These are phyloP conservation scores for Gracilaria caudata DNA, from an alignment of 23 red algal genomes.

Conservation along the genomic window DNA sequence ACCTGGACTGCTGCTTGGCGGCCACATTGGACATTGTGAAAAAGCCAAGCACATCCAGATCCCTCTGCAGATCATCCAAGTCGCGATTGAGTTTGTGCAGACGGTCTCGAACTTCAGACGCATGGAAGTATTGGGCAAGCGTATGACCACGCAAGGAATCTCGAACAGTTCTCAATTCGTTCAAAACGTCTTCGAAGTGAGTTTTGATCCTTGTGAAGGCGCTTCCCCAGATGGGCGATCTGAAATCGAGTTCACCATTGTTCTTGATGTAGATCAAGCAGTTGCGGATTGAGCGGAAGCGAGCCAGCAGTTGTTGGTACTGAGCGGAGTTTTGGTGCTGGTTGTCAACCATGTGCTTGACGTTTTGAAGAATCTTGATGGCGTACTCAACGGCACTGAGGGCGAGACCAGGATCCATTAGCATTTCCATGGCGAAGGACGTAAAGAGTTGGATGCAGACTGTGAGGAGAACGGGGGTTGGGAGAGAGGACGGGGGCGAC, in stretches of 20 bases:
- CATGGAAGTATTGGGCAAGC: neutral
- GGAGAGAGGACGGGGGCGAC: neutral
- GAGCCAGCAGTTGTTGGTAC: conserved; percentile 17
- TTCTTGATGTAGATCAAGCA: neutral
- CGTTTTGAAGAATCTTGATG: neutral
- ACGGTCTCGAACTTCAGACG: neutral
- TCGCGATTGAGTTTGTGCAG: neutral
- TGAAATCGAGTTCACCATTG: neutral
- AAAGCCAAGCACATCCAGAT: conserved; percentile 37
- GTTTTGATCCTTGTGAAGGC: conserved; percentile 14
- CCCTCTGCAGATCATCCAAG: conserved; percentile 11
- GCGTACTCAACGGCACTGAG: conserved; percentile 40
- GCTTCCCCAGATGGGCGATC: conserved; percentile 22
- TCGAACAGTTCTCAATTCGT: neutral
- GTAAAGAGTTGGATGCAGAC: too few species aligned
- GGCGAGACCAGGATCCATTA: neutral
- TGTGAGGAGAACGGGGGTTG: too few species aligned
- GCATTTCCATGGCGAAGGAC: neutral
- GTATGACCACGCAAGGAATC: neutral
- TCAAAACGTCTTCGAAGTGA: conserved; percentile 12
- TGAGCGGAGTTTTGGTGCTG: conserved; percentile 26
- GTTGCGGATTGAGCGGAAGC: conserved; percentile 28
- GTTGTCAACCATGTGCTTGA: conserved; percentile 15
- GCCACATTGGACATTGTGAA: conserved; percentile 31
- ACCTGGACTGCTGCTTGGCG: neutral